Evolutionary conservation across 371 early-diverging fungal genomes (phyloP).

Genomic region (Homolaphlyctis polyrhiza): DNA sequence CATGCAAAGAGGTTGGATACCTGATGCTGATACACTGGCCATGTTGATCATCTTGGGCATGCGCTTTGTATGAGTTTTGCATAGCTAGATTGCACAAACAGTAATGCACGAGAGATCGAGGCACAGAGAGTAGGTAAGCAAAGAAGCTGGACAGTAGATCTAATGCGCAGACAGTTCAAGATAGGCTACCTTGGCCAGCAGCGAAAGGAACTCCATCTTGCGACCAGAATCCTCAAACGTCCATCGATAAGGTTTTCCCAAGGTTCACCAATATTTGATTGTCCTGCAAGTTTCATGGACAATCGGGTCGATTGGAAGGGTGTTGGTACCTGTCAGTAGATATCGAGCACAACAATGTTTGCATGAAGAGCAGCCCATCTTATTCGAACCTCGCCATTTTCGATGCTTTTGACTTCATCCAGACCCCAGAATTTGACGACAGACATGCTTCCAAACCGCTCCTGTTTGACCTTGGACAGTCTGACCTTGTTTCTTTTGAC

Average conservation of each 20-base stretch:
- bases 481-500: conserved; percentile 28
- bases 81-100: conserved; percentile 6
- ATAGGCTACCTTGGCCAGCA: conserved; percentile 32
- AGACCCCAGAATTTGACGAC: conserved; percentile 35
- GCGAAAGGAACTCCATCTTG: conserved; percentile 32
- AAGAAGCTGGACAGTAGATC: background rate
- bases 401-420: conserved; percentile 39
- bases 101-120: conserved; percentile 12
- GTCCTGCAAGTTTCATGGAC: conserved; percentile 15
- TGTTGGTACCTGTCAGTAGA: too few relatives aligned
- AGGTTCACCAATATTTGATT: conserved; percentile 22
- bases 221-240: conserved; percentile 20
- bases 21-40: too few relatives aligned
- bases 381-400: conserved; percentile 26
- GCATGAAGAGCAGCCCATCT: background rate
- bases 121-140: background rate
- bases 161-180: too few relatives aligned
- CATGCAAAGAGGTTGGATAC: too few relatives aligned
- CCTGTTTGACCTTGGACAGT: conserved; percentile 32
- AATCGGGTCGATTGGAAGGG: background rate
- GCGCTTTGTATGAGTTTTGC: conserved; percentile 17
- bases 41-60: conserved; percentile 21
- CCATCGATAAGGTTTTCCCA: conserved; percentile 33
- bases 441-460: conserved; percentile 15
- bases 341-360: background rate